Evolutionary conservation across 202 grass and related monocot genomes (phyloP), one percentile per base, ranked within the genome.

Genomic region (Bolboschoenoplectus hybrid): DNA sequence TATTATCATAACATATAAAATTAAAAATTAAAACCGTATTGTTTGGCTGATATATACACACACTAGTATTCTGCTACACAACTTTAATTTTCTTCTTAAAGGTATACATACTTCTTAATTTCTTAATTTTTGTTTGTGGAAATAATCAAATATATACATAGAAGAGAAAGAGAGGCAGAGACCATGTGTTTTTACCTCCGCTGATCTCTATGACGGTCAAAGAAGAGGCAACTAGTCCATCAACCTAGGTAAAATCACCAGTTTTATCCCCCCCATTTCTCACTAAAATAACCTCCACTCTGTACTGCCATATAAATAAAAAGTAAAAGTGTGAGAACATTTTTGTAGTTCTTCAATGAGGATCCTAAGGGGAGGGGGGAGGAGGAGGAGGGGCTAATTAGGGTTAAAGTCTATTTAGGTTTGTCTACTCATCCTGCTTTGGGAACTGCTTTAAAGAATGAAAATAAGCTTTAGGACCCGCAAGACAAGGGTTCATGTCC

Each of bases 401-500:
- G 81, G 81, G 63, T 68, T 84, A 84, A 65, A 67, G 47, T 79
- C 84, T 74, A 86, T 86, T 86, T 52, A 55, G 26, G 17, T 84
- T 39, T 83, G 81, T 83, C 81, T 83, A 83, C 32, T 67, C 32
- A 78, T 78, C 46, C 5, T 74, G 51, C 84, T 79, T 86, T 79
- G 84, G 67, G 32, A 79, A 86, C 53, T 62, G 71, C 35, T 86
- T 77, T 50, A 86, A 56, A 86, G 72, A 80, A 86, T 49, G 53
- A 79, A 86, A 80, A 61, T 78, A 86, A 86, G 55, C 57, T 86
- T 79, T 63, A 79, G 6, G 46, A 79, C 20, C 84, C 84, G 20
- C 74, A 80, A 86, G 57, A 86, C 84, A 86, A 79, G 84, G 84
- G 84, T 67, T 86, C 56, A 47, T 86, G 84, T 79, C 57, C 71